Conservation (phyloP, 2,329 filamentous ascomycete genomes). For the Colletotrichum sp. region DNA sequence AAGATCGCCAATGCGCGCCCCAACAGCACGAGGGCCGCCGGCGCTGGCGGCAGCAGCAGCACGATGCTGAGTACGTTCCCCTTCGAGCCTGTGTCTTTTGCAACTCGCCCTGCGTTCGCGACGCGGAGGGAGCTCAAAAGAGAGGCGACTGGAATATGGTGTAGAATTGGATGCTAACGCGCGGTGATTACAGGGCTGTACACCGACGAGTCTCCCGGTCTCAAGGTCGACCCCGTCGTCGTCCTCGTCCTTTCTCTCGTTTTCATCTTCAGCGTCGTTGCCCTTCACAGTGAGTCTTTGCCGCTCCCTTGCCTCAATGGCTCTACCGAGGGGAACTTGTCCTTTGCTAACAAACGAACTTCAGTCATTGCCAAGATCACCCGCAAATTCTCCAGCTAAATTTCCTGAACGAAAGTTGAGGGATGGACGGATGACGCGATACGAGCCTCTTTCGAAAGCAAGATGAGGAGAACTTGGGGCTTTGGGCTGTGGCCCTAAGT, state of each 20-base stretch:
- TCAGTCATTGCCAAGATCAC: conserved; percentile 95
- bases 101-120: not conserved
- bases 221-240: conserved; percentile 98
- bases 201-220: conserved; percentile 95
- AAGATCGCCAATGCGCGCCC: conserved; percentile 94
- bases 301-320: not conserved
- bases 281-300: conserved; percentile 84
- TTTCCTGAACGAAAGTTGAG: not conserved
- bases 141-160: too few species aligned
- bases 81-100: not conserved
- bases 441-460: not conserved
- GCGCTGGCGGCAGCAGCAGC: conserved; percentile 93
- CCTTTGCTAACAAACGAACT: not conserved
- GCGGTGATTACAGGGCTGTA: conserved; percentile 72
- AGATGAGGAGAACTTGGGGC: not conserved
- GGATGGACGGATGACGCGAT: not conserved
- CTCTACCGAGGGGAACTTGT: not conserved
- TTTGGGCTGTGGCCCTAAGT: not conserved
- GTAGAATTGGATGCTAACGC: conserved; percentile 27
- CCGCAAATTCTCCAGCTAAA: conserved; percentile 78
- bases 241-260: conserved; percentile 95
- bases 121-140: not conserved
- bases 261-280: conserved; percentile 98
- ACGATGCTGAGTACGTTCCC: conserved; percentile 90
- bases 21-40: conserved; percentile 89